These are phyloP conservation scores for Fusarium decemcellulare DNA, from an alignment of 2,329 filamentous ascomycete genomes.

Conservation along the genomic window DNA sequence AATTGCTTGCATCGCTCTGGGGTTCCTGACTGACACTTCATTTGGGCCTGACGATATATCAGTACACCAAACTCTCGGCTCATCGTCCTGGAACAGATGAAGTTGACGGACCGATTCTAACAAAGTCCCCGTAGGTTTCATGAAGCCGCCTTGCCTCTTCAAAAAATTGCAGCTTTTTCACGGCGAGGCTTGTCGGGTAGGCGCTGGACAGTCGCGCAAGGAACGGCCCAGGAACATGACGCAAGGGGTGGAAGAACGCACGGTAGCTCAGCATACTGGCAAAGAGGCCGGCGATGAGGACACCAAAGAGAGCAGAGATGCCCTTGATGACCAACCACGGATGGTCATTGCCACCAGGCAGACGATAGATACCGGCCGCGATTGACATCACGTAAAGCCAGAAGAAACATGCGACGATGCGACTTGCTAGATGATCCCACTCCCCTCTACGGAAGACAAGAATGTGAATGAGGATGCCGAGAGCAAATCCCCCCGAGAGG, in stretches of 20 bases:
- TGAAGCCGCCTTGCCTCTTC: conserved; percentile 26
- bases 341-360: background rate
- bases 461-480: background rate
- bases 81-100: no score
- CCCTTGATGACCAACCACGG: no score
- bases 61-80: background rate
- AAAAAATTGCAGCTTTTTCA: conserved; percentile 14
- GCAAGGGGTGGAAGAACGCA: conserved; percentile 25
- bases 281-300: background rate
- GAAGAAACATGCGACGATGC: background rate
- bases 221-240: conserved; percentile 30
- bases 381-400: no score
- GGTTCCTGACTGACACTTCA: conserved; percentile 25
- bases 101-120: conserved; percentile 17
- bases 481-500: no score
- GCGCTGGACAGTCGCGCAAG: conserved; percentile 12
- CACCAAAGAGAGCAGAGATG: background rate
- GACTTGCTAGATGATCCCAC: conserved; percentile 21
- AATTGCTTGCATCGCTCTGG: conserved; percentile 20
- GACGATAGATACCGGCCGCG: background rate
- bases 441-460: conserved; percentile 17
- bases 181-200: background rate
- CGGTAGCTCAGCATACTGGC: conserved; percentile 26
- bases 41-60: conserved; percentile 8
- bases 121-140: conserved; percentile 30